These are phyloP conservation scores for Kingdonia uniflora DNA, from an alignment of 164 flowering plant genomes.

Conservation along the genomic window DNA sequence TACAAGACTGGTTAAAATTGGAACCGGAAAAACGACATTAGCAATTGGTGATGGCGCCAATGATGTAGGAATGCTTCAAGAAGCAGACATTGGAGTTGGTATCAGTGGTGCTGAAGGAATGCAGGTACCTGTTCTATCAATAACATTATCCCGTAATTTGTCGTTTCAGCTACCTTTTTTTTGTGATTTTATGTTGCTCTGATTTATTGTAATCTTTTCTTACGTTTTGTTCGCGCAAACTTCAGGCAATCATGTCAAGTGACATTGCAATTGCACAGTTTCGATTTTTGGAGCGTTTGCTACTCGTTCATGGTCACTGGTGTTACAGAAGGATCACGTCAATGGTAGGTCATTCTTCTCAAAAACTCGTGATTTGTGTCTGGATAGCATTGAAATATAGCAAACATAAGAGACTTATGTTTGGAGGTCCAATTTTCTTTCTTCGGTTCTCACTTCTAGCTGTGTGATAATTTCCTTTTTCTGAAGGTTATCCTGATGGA, in stretches of 20 bases:
- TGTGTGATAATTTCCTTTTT: too few species aligned
- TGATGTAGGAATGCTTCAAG: constrained; percentile 95
- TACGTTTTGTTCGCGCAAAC: not conserved
- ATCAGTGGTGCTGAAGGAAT: constrained; percentile 91
- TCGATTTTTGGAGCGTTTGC: constrained; percentile 42
- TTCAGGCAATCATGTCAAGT: constrained; percentile 67
- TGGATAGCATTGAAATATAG: too few species aligned
- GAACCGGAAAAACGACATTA: constrained; percentile 57
- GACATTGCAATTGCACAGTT: constrained; percentile 59
- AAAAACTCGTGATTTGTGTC: too few species aligned
- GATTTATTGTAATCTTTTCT: too few species aligned
- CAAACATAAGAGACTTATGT: too few species aligned
- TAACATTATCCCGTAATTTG: too few species aligned
- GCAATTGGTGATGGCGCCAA: constrained; percentile 94
- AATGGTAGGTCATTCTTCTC: constrained; percentile 28
- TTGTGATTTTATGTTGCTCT: too few species aligned
- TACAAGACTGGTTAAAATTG: constrained; percentile 65
- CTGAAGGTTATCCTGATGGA: too few species aligned
- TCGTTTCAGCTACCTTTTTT: too few species aligned
- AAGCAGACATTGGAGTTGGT: constrained; percentile 90
- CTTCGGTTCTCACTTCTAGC: too few species aligned
- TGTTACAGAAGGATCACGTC: constrained; percentile 48
- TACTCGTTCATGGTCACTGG: constrained; percentile 73
- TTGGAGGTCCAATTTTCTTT: too few species aligned
- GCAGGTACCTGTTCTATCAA: constrained; percentile 43